Evolutionary conservation across 352 stramenopile species (phyloP).

Genomic region (Blastocystis sp.): DNA sequence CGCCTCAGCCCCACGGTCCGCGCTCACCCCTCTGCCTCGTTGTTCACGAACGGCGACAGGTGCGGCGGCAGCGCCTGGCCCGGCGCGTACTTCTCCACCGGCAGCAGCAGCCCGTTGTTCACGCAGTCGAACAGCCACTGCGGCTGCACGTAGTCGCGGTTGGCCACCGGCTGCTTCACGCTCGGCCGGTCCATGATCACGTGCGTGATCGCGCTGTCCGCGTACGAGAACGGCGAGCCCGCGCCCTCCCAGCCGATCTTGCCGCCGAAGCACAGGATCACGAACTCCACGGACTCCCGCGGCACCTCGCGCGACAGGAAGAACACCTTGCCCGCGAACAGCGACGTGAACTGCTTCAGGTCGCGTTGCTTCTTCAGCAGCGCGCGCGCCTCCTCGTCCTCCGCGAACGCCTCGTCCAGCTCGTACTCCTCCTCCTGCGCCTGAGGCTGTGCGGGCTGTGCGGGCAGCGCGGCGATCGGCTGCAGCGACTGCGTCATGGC

Average conservation of each 20-base stretch:
- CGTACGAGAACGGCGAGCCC: constrained; percentile 83
- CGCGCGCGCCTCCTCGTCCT: constrained; percentile 45
- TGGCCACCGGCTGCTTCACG: constrained; percentile 71
- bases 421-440: constrained; percentile 81
- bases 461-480: no score
- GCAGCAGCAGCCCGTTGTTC: constrained; percentile 91
- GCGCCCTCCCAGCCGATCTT: constrained; percentile 89
- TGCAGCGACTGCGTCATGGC: background rate
- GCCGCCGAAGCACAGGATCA: constrained; percentile 87
- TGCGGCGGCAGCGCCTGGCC: constrained; percentile 84
- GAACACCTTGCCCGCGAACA: constrained; percentile 83
- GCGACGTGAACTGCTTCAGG: constrained; percentile 76
- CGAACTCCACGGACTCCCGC: constrained; percentile 87
- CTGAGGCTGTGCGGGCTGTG: background rate
- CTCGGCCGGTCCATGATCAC: constrained; percentile 83
- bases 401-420: constrained; percentile 75
- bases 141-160: constrained; percentile 93
- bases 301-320: constrained; percentile 92
- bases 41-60: constrained; percentile 92
- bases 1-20: constrained; percentile 23
- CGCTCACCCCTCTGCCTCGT: constrained; percentile 85
- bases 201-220: constrained; percentile 90
- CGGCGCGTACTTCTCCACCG: constrained; percentile 86
- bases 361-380: constrained; percentile 76
- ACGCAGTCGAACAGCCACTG: constrained; percentile 97